phyloP scores from a whole-genome alignment of 441 rosid genomes.

The Rhodomyrtus psidioides region DNA sequence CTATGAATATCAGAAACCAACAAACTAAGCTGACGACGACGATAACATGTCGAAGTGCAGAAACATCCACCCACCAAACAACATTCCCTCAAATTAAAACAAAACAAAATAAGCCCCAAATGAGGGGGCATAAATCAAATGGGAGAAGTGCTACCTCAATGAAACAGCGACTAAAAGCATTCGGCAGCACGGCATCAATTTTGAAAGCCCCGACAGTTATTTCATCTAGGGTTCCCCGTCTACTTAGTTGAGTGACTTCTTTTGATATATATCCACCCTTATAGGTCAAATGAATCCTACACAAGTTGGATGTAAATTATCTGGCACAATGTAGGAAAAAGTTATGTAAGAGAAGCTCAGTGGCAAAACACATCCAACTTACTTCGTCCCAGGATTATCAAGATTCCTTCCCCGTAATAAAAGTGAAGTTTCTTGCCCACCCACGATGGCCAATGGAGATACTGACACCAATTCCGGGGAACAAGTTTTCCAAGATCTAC shows the following conservation, averaged over 20 bases:
- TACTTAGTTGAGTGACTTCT: conserved; percentile 28
- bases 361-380: conserved; percentile 10
- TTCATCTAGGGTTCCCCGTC: conserved; percentile 39
- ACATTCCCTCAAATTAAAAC: neutral
- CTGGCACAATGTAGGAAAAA: neutral
- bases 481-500: conserved; percentile 71
- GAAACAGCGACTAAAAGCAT: conserved; percentile 62
- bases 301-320: neutral
- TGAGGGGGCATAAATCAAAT: neutral
- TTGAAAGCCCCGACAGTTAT: conserved; percentile 40
- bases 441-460: conserved; percentile 74
- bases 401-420: conserved; percentile 70
- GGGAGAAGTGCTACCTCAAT: conserved; percentile 53
- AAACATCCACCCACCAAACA: neutral
- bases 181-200: conserved; percentile 28
- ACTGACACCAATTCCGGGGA: conserved; percentile 78
- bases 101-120: neutral
- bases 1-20: neutral
- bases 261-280: conserved; percentile 62
- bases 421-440: conserved; percentile 59
- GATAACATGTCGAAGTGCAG: neutral
- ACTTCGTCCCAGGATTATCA: conserved; percentile 63
- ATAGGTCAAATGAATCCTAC: conserved; percentile 57
- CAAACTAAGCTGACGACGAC: neutral
- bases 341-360: neutral